Evolutionary conservation across 106 monocot genomes (phyloP).

Genomic region (Narthecium ossifragum): DNA sequence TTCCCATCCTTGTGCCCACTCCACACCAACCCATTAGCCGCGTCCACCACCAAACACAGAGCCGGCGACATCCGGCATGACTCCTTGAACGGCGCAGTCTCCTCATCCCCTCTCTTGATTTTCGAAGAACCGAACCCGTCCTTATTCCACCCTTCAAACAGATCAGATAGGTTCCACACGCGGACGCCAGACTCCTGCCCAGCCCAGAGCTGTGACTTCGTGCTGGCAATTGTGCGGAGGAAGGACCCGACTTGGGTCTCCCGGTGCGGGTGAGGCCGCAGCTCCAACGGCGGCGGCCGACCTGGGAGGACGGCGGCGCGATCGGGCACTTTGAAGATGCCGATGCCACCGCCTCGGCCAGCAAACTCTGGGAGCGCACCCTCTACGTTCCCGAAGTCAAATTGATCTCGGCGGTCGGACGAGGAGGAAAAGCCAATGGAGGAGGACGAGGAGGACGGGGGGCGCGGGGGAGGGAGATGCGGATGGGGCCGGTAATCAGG

Average conservation of each 20-base stretch:
- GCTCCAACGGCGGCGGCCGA: slow-evolving; percentile 31
- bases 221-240: slow-evolving; percentile 34
- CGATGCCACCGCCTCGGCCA: slow-evolving; percentile 25
- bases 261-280: slow-evolving; percentile 38
- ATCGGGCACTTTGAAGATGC: slow-evolving; percentile 25
- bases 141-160: slow-evolving; percentile 6
- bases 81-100: slow-evolving; percentile 47
- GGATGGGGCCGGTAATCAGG: not conserved
- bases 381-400: too few relatives aligned
- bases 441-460: not conserved
- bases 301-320: slow-evolving; percentile 33
- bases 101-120: slow-evolving; percentile 42
- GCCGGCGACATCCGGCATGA: slow-evolving; percentile 26
- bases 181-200: slow-evolving; percentile 44
- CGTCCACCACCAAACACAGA: slow-evolving; percentile 35
- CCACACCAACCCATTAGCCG: slow-evolving; percentile 27
- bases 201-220: slow-evolving; percentile 34
- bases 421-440: too few relatives aligned
- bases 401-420: too few relatives aligned
- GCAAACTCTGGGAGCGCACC: slow-evolving; percentile 30
- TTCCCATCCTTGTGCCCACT: slow-evolving; percentile 51
- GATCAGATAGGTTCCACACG: slow-evolving; percentile 21
- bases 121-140: not conserved
- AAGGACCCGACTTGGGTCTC: slow-evolving; percentile 36
- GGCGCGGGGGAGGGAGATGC: slow-evolving; percentile 2